phyloP scores from a whole-genome alignment of 2,329 filamentous ascomycete genomes.

The Scedosporium boydii region DNA sequence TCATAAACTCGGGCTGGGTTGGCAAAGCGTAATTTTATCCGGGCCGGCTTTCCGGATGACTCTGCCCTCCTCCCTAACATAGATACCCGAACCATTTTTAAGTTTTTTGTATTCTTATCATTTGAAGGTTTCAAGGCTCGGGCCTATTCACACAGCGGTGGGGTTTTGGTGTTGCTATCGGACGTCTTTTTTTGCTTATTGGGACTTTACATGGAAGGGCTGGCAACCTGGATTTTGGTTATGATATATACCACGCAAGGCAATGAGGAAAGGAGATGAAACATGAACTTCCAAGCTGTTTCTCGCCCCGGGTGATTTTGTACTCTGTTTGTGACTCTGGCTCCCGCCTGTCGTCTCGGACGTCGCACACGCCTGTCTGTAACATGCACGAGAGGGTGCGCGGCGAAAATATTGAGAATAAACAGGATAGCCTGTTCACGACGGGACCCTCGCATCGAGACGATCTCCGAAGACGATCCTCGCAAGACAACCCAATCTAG shows the following conservation, averaged over 20 bases:
- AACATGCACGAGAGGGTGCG: no score
- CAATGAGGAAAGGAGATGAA: background rate
- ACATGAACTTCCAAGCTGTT: background rate
- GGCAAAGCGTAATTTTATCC: slow-evolving; percentile 56
- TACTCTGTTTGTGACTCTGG: no score
- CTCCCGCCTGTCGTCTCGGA: no score
- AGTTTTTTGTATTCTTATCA: background rate
- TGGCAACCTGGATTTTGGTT: background rate
- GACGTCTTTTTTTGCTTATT: background rate
- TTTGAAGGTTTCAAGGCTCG: background rate
- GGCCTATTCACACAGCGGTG: background rate
- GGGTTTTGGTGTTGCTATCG: background rate
- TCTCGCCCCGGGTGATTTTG: background rate
- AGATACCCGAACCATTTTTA: background rate
- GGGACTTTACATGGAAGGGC: background rate
- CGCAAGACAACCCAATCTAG: no score
- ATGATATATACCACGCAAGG: slow-evolving; percentile 1
- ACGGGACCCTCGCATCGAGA: no score
- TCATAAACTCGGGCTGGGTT: slow-evolving; percentile 87
- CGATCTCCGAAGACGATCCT: no score
- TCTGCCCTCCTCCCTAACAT: background rate
- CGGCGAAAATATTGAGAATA: no score
- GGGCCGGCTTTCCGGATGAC: background rate
- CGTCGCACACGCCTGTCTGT: no score
- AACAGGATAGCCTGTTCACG: no score